Base-by-base conservation (phyloP, 352 stramenopile species). In the Blastocystis sp. region DNA sequence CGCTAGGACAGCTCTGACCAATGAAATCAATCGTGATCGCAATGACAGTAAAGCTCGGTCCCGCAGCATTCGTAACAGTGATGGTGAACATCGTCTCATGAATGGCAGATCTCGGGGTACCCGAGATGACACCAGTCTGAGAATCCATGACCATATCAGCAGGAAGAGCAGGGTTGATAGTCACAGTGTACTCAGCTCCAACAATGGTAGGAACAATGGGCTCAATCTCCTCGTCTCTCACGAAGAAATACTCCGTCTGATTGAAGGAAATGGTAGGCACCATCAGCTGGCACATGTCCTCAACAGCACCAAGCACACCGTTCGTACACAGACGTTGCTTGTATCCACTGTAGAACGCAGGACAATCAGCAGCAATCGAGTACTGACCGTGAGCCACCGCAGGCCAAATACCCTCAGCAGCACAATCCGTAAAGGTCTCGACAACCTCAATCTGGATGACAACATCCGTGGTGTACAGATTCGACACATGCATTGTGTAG, bases 261-360 rank as follows among this genome's bases (percentile, higher is more conserved):
- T 53, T 49, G 29, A 73, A 38, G 11, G 73, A 40, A 21, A 71
- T 84, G 59, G 38, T 85, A n/a, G 75, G 75, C 16, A 72, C 18
- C 0, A 76, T 36, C 57, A 72, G 3, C 46, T 46, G 18, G 53
- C 59, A 73, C 21, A 42, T 40, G 36, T 73, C n/a, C 24, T 44
- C 44, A 9, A 32, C 75, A 14, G 16, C 42, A 36, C 46, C 42
- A 14, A 56, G 57, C 7, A 24, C n/a, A 42, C 14, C 46, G 1
- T 34, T 75, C 1, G 54, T 44, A 8, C 1, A 14, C 24, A 72
- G 65, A 42, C 34, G 27, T 11, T 42, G 36, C 46, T 46, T 48
- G 0, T 56, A 59, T 61, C 67, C 67, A 16, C 57, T 40, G 24
- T 61, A 51, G 14, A 32, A 38, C 14, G 24, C 27, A 78, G 40